Base-by-base conservation (phyloP, 106 monocot genomes). In the Cymbidium sinense region DNA sequence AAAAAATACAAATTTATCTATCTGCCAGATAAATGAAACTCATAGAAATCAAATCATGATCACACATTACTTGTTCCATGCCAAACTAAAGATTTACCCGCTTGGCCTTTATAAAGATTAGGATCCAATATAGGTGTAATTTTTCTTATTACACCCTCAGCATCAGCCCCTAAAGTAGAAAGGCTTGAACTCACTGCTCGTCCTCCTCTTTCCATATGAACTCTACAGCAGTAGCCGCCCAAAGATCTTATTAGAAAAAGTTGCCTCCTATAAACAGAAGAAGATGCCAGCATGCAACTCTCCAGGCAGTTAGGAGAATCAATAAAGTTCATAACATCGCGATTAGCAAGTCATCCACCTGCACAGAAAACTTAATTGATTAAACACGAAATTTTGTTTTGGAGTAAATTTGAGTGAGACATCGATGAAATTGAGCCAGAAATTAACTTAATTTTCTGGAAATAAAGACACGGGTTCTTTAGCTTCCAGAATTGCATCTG, bases 41-140 rank as follows among this genome's bases (percentile, higher is more conserved):
- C 23, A 25, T 23, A 25, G n/a, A 27, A 25, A 25, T 61, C n/a
- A 61, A 61, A 61, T 61, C 61, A 61, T 2, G 1, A 61, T 61
- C 61, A 61, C 8, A 6, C n/a, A 10, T 61, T 61, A 61, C 61
- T 61, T 61, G 8, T 23, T 61, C 25, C 61, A 8, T 27, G 27
- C 25, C 61, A 61, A 27, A 6, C 27, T 29, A 41, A 13, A 9
- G 0, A 23, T 73, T 77, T 70, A 94, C 96, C 96, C 37, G n/a
- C 94, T 83, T 98, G 96, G 50, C 96, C 96, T 76, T 98, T 98
- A 77, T 98, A 74, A 44, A 83, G 81, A 34, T 20, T 76, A 0
- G 79, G 81, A 41, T 92, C 90, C 52, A 94, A 61, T 73, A 74
- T 30, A 7, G 96, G 96, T 13, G 90, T 87, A 36, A 98, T 90